Conservation (phyloP, 2,329 filamentous ascomycete species). For the Colletotrichum noveboracense region DNA sequence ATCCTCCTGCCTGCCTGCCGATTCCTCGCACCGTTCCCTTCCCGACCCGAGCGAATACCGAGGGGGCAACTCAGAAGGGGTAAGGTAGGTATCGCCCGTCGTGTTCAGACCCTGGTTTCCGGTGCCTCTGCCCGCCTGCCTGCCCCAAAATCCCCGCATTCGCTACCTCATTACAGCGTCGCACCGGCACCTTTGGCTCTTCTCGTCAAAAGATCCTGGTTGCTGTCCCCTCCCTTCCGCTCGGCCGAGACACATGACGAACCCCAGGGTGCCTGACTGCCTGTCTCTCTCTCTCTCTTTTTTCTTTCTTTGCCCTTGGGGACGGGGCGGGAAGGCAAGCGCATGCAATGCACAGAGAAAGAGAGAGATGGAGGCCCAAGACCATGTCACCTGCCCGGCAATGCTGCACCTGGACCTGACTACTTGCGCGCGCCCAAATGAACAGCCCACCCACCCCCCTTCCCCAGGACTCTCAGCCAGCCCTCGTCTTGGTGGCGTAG, state of each 20-base stretch:
- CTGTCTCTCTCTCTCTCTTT: background rate
- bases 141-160: background rate
- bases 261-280: background rate
- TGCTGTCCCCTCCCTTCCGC: background rate
- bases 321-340: background rate
- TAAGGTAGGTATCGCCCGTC: background rate
- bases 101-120: background rate
- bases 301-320: background rate
- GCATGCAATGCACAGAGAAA: background rate
- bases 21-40: background rate
- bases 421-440: background rate
- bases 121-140: background rate
- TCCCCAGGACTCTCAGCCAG: background rate
- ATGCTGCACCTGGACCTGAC: background rate
- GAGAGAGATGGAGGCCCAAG: background rate
- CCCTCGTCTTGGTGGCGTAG: background rate
- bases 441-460: background rate
- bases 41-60: slow-evolving; percentile 2
- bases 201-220: background rate
- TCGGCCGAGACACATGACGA: background rate
- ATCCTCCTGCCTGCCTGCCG: background rate
- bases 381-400: background rate
- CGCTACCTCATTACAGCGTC: background rate
- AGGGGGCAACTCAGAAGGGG: background rate
- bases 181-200: background rate